These are phyloP conservation scores for Colletotrichum sp. DNA, from an alignment of 2,329 filamentous ascomycete species.

Conservation along the genomic window DNA sequence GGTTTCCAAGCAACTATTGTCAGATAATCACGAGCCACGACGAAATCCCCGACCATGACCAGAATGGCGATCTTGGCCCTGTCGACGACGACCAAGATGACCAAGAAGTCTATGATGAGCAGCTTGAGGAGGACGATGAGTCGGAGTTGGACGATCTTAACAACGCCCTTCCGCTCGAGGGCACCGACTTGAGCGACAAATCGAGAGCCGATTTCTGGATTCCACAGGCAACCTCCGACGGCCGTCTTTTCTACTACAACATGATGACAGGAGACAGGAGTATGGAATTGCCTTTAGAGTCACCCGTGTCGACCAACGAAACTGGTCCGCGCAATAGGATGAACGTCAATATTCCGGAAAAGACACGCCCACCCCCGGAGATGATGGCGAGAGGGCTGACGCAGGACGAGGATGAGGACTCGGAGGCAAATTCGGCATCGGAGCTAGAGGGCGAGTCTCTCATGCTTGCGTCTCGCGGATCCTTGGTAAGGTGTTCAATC, in stretches of 20 bases:
- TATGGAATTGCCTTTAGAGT: slow-evolving; percentile 93
- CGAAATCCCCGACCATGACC: slow-evolving; percentile 68
- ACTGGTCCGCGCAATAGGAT: slow-evolving; percentile 86
- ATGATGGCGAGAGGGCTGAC: slow-evolving; percentile 84
- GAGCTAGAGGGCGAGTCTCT: slow-evolving; percentile 79
- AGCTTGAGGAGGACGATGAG: slow-evolving; percentile 70
- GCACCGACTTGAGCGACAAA: slow-evolving; percentile 64
- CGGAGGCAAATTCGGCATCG: slow-evolving; percentile 81
- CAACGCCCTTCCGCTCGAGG: slow-evolving; percentile 71
- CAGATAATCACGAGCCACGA: slow-evolving; percentile 80
- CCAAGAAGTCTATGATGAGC: slow-evolving; percentile 69
- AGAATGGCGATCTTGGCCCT: slow-evolving; percentile 59
- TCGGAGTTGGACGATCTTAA: slow-evolving; percentile 62
- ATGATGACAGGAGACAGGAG: slow-evolving; percentile 95
- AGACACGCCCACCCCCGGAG: slow-evolving; percentile 87
- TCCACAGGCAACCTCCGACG: slow-evolving; percentile 92
- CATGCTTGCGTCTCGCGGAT: slow-evolving; percentile 71
- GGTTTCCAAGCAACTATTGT: slow-evolving; percentile 99
- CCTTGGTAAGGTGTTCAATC: slow-evolving; percentile 58
- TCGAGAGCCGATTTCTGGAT: slow-evolving; percentile 98
- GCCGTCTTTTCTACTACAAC: slow-evolving; percentile 96
- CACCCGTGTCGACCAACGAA: slow-evolving; percentile 80
- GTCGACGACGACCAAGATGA: slow-evolving; percentile 68
- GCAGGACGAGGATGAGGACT: slow-evolving; percentile 89
- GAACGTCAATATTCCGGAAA: slow-evolving; percentile 87